Percentiles rank a stretch among this genome's conserved stretches.
Evolutionary conservation across 1,139 yeast genomes (phyloP).

Genomic region (Taphrina communis): DNA sequence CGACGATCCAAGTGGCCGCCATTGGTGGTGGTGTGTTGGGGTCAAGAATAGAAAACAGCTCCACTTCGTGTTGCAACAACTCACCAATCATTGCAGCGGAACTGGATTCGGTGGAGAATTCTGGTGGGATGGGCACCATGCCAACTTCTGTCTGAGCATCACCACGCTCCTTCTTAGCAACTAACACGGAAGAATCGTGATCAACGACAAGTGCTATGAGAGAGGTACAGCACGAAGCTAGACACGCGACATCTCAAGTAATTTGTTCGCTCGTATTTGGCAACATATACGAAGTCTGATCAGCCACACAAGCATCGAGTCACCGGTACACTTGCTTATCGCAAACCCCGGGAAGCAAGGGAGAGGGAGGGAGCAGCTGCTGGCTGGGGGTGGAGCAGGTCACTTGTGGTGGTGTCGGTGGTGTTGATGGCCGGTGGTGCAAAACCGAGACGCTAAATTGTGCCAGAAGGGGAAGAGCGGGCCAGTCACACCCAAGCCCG

Average conservation of each 20-base stretch:
- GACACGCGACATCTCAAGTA: no score
- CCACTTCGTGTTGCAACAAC: not conserved
- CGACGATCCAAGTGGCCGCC: not conserved
- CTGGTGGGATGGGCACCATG: not conserved
- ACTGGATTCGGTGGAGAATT: not conserved
- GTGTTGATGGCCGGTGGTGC: not conserved
- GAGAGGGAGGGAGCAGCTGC: not conserved
- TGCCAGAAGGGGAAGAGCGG: not conserved
- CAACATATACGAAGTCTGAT: no score
- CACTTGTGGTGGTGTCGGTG: not conserved
- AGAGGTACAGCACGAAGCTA: no score
- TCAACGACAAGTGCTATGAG: not conserved
- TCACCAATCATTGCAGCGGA: not conserved
- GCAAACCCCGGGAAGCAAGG: not conserved
- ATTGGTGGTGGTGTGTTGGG: not conserved
- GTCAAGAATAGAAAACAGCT: not conserved
- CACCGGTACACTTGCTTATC: no score
- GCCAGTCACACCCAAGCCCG: slow-evolving; percentile 1
- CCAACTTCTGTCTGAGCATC: not conserved
- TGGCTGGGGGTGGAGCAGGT: not conserved
- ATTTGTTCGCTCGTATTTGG: no score
- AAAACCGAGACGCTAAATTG: not conserved
- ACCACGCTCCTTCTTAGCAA: not conserved
- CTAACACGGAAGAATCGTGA: not conserved
- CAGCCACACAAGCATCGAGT: no score